Base-by-base conservation (phyloP, 192 early-diverging fungal genomes). In the Ambispora gerdemannii region DNA sequence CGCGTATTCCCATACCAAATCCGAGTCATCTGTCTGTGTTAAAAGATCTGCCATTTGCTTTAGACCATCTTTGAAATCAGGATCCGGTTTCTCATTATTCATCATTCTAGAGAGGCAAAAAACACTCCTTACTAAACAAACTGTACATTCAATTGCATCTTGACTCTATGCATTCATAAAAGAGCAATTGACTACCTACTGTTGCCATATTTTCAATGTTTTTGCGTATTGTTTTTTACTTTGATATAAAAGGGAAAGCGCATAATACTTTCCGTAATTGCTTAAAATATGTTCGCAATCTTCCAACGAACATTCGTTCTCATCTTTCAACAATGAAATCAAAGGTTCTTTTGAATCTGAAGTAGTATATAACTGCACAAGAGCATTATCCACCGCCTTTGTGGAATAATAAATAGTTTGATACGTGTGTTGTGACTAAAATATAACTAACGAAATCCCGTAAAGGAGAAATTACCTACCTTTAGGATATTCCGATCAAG, bases 131-230 rank as follows among this genome's bases (percentile, higher is more conserved):
- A 43, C n/a, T n/a, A n/a, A n/a, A n/a, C n/a, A n/a, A n/a, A n/a
- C n/a, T n/a, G n/a, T n/a, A n/a, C n/a, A n/a, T n/a, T n/a, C n/a
- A n/a, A n/a, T n/a, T n/a, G n/a, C n/a, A n/a, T n/a, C n/a, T n/a
- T n/a, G n/a, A n/a, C n/a, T n/a, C n/a, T n/a, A n/a, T n/a, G n/a
- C n/a, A n/a, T n/a, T n/a, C n/a, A n/a, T n/a, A n/a, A 22, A 70
- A 30, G 31, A 15, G 20, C 34, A 27, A 10, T 35, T 22, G 43
- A 50, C 17, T 35, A 60, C 73, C 38, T 78, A 91, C 90, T 76
- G 78, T 62, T 78, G 81, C 88, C 88, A 90, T 11, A 90, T 73
- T 22, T 88, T 85, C 56, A 93, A 73, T 3, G 79, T 73, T 24
- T 84, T 79, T 35, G 76, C 65, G 22, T 68, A 74, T 55, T 79